Evolutionary conservation across 495 filamentous ascomycete species (phyloP), one percentile per base, ranked within the genome.

Genomic region (Talaromyces ruber): DNA sequence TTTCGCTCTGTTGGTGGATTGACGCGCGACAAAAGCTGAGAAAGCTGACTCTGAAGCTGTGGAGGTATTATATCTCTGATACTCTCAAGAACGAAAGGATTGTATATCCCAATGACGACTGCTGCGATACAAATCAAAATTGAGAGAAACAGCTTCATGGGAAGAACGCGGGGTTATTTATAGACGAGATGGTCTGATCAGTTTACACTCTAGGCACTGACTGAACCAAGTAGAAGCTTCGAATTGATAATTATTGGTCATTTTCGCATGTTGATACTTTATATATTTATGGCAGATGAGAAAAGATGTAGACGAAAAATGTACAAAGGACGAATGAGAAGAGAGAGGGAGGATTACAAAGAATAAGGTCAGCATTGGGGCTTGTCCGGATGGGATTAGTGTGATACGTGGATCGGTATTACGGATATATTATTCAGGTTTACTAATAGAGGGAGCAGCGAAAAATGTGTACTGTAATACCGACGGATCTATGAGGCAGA

Each of bases 61-160:
- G 3, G 18, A 26, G 21, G 32, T 34, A 54, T 58, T 21, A 34
- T 37, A 39, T 18, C 22, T 11, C 3, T 58, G 30, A 47, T 8
- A 47, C 43, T 47, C 34, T 39, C 34, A 16, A 39, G 9, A 54
- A 64, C 21, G 37, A 59, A 32, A 43, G 58, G 52, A 45, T 63
- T 51, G 66, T 58, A 56, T 66, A 70, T 70, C 63, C 71, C 65
- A 51, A 74, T 57, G 58, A 72, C 24, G 54, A 75, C 70, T 70
- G 77, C 77, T 65, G 65, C 68, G 68, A 78, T 74, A 68, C 72
- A 76, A 71, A 79, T 75, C 64, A 74, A 61, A 71, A 78, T 63
- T 64, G 73, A 68, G 59, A 78, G 64, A 58, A 78, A 64, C 11
- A 76, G 64, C 68, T 69, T 79, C 79, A 81, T 81, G 65, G 68